A percentile compares a stretch with the other conserved stretches of the same genome.
These are phyloP conservation scores for Teunomyces stri DNA, from an alignment of 805 yeast genomes.

Conservation along the genomic window DNA sequence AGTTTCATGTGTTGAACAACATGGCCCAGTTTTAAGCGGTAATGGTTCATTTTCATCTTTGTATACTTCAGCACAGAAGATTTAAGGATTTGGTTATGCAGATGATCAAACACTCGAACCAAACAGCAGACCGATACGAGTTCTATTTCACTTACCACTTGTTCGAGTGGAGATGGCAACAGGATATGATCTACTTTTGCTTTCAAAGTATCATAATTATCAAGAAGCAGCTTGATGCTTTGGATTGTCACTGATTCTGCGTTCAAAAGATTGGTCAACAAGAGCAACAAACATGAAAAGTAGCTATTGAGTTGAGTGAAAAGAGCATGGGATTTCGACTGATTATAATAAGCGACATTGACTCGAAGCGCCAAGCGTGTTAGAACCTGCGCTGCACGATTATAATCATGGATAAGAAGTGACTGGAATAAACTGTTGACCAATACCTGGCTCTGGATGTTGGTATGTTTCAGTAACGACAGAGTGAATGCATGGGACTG, in stretches of 20 bases:
- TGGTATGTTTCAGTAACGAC: slow-evolving; percentile 1
- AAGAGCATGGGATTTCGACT: background rate
- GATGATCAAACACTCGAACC: background rate
- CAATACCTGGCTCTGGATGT: slow-evolving; percentile 9
- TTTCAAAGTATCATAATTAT: slow-evolving; percentile 5
- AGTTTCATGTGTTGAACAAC: background rate
- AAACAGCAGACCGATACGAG: background rate
- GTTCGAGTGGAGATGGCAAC: background rate
- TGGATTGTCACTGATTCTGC: slow-evolving; percentile 6
- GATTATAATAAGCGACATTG: slow-evolving; percentile 4
- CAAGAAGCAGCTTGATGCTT: slow-evolving; percentile 11
- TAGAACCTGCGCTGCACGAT: slow-evolving; percentile 10
- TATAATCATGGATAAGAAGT: slow-evolving; percentile 11
- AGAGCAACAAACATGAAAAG: slow-evolving; percentile 14
- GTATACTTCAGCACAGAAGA: slow-evolving; percentile 5
- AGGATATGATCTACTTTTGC: background rate
- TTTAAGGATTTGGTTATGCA: slow-evolving; percentile 1
- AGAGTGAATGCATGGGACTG: background rate
- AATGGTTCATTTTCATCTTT: slow-evolving; percentile 5
- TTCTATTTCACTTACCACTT: background rate
- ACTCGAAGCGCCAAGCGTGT: slow-evolving; percentile 5
- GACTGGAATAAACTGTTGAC: slow-evolving; percentile 16
- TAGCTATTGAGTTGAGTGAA: slow-evolving; percentile 8
- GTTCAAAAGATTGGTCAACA: slow-evolving; percentile 6
- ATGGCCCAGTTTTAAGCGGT: background rate